Percentiles rank a stretch among this genome's conserved stretches.
These are phyloP conservation scores for Aphanomyces stellatus DNA, from an alignment of 352 stramenopile species.

Conservation along the genomic window DNA sequence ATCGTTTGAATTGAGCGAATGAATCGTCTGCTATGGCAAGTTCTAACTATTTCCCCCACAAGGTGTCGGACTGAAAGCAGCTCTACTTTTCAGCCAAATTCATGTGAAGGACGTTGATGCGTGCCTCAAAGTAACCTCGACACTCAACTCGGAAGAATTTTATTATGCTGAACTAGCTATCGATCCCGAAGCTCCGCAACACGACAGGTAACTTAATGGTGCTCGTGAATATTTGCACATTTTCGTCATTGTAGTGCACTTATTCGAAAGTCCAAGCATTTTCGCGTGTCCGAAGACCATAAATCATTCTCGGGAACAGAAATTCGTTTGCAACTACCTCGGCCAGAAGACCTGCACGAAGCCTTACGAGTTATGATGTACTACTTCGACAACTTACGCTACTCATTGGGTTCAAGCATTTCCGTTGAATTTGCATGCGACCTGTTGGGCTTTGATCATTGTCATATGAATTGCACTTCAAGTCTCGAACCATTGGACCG, in stretches of 20 bases:
- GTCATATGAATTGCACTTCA: slow-evolving; percentile 29
- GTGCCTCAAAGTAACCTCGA: slow-evolving; percentile 56
- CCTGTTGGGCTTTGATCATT: slow-evolving; percentile 28
- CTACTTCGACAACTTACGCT: slow-evolving; percentile 67
- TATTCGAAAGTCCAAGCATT: slow-evolving; percentile 49
- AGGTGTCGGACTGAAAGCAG: slow-evolving; percentile 66
- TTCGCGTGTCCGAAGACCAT: slow-evolving; percentile 48
- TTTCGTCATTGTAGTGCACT: slow-evolving; percentile 25
- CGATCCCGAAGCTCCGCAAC: slow-evolving; percentile 32
- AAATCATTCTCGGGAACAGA: slow-evolving; percentile 69
- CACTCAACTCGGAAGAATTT: slow-evolving; percentile 43
- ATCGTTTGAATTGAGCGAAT: too few species aligned
- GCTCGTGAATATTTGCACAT: neutral
- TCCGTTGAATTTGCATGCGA: slow-evolving; percentile 52
- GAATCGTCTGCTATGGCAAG: too few species aligned
- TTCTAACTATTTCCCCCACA: too few species aligned
- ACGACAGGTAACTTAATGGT: slow-evolving; percentile 27
- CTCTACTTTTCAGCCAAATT: slow-evolving; percentile 62
- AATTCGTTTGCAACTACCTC: slow-evolving; percentile 56
- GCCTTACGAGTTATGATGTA: slow-evolving; percentile 39
- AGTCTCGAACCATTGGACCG: slow-evolving; percentile 45
- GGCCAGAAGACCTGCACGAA: slow-evolving; percentile 35
- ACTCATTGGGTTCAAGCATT: slow-evolving; percentile 42
- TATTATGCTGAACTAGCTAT: slow-evolving; percentile 64
- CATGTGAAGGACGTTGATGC: slow-evolving; percentile 23